phyloP scores from a whole-genome alignment of 2,329 filamentous ascomycete species.

The Cladosporium sp. region DNA sequence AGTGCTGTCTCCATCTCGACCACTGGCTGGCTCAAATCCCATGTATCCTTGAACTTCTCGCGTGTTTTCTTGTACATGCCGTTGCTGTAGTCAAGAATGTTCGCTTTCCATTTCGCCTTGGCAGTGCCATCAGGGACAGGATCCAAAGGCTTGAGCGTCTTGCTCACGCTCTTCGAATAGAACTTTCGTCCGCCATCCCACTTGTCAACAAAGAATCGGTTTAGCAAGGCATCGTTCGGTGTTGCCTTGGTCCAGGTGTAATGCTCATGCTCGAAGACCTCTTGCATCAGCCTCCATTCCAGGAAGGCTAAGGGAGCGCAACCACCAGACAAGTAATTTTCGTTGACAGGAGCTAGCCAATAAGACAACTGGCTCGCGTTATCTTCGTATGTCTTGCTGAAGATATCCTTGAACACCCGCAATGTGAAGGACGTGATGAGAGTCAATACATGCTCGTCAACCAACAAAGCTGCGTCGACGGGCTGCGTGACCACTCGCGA shows the following conservation, averaged over 20 bases:
- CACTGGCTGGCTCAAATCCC: slow-evolving; percentile 73
- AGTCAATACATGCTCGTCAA: slow-evolving; percentile 45
- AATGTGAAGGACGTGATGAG: slow-evolving; percentile 69
- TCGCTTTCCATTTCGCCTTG: slow-evolving; percentile 41
- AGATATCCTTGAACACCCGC: slow-evolving; percentile 73
- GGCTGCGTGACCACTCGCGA: slow-evolving; percentile 48
- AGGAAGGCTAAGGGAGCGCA: slow-evolving; percentile 31
- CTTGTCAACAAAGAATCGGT: slow-evolving; percentile 53
- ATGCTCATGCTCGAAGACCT: slow-evolving; percentile 36
- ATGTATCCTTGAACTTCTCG: slow-evolving; percentile 42
- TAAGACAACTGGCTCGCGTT: slow-evolving; percentile 67
- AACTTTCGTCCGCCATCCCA: slow-evolving; percentile 57
- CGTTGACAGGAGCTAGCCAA: slow-evolving; percentile 63
- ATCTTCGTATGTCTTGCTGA: slow-evolving; percentile 77
- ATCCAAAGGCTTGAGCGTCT: slow-evolving; percentile 59
- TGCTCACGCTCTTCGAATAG: slow-evolving; percentile 45
- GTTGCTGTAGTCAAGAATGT: slow-evolving; percentile 78
- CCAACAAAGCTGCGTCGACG: slow-evolving; percentile 39
- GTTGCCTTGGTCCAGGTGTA: slow-evolving; percentile 44
- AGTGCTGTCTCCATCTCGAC: slow-evolving; percentile 69
- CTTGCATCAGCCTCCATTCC: slow-evolving; percentile 58
- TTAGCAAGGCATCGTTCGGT: slow-evolving; percentile 37
- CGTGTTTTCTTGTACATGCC: slow-evolving; percentile 66
- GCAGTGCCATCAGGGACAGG: slow-evolving; percentile 57
- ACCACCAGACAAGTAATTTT: neutral